A percentile compares a stretch with the other conserved stretches of the same genome.
Evolutionary conservation across 306 rosid genomes (phyloP).

Genomic region (Gastrolobium villosum): DNA sequence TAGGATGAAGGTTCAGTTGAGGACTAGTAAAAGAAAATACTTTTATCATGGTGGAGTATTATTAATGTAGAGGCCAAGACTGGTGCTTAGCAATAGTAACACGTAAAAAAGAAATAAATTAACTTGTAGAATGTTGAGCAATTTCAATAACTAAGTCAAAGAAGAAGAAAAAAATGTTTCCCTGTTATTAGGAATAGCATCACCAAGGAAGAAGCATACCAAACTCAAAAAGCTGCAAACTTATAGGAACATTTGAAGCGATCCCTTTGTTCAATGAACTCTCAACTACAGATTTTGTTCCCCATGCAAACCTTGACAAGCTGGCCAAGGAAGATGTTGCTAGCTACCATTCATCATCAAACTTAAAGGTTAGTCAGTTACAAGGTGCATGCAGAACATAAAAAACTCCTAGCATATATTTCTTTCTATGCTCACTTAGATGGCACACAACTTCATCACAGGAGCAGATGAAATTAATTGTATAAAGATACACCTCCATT

Average conservation of each 20-base stretch:
- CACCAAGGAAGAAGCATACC: constrained; percentile 58
- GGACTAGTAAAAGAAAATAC: constrained; percentile 27
- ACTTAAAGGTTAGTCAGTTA: constrained; percentile 42
- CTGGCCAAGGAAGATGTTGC: constrained; percentile 82
- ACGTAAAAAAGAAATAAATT: constrained; percentile 29
- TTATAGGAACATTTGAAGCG: constrained; percentile 60
- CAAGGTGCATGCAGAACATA: constrained; percentile 36
- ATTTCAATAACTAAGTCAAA: constrained; percentile 32
- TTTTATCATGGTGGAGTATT: constrained; percentile 7
- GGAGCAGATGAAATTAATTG: neutral
- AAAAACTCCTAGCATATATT: constrained; percentile 10
- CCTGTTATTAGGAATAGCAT: constrained; percentile 37
- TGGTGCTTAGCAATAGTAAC: neutral
- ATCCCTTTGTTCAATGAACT: constrained; percentile 48
- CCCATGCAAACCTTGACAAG: constrained; percentile 91
- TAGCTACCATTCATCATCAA: constrained; percentile 55
- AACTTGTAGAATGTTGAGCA: constrained; percentile 17
- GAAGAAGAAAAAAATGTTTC: neutral
- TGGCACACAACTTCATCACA: constrained; percentile 1
- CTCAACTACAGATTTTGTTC: constrained; percentile 61
- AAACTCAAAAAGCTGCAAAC: constrained; percentile 89
- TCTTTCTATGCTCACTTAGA: neutral
- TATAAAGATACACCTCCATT: neutral
- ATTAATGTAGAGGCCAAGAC: constrained; percentile 22
- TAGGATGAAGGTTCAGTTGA: constrained; percentile 17